These are phyloP conservation scores for Trichodelitschia bisporula DNA, from an alignment of 495 filamentous ascomycete genomes.

Conservation along the genomic window DNA sequence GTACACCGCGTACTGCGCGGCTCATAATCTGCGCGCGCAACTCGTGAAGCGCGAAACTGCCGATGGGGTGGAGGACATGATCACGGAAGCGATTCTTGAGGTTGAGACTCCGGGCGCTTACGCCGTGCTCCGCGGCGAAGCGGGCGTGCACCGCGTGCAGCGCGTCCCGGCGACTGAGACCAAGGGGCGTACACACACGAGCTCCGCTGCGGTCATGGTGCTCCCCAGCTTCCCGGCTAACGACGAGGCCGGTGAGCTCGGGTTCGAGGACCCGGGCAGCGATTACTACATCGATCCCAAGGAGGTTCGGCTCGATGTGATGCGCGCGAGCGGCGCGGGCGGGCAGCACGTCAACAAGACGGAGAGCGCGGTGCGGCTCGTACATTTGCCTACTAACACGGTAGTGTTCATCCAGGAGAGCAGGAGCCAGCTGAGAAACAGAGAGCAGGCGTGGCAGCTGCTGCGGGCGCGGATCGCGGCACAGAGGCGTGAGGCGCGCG, in stretches of 20 bases:
- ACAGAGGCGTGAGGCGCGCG: slow-evolving; percentile 52
- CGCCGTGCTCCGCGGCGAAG: slow-evolving; percentile 54
- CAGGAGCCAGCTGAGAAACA: slow-evolving; percentile 72
- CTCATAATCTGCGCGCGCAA: slow-evolving; percentile 30
- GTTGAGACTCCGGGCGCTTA: slow-evolving; percentile 58
- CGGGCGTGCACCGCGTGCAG: slow-evolving; percentile 88
- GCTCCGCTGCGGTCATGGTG: slow-evolving; percentile 74
- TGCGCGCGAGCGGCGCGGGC: slow-evolving; percentile 77
- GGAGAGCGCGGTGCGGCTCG: slow-evolving; percentile 81
- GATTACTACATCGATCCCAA: slow-evolving; percentile 74
- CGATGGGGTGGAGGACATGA: slow-evolving; percentile 21
- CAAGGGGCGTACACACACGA: slow-evolving; percentile 79
- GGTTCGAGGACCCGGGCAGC: slow-evolving; percentile 59
- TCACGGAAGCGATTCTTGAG: slow-evolving; percentile 73
- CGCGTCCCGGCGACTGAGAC: slow-evolving; percentile 74
- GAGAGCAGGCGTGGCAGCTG: slow-evolving; percentile 63
- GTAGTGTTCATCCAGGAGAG: slow-evolving; percentile 81
- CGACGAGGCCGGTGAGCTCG: slow-evolving; percentile 25
- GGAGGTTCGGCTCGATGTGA: slow-evolving; percentile 70
- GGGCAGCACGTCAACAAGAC: slow-evolving; percentile 98
- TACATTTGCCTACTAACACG: slow-evolving; percentile 69
- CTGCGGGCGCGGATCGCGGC: slow-evolving; percentile 68
- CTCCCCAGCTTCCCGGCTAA: slow-evolving; percentile 53
- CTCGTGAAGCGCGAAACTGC: slow-evolving; percentile 29
- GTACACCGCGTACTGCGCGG: slow-evolving; percentile 59